Conservation (phyloP, 257 asterid genomes). For the Penstemon barbatus region DNA sequence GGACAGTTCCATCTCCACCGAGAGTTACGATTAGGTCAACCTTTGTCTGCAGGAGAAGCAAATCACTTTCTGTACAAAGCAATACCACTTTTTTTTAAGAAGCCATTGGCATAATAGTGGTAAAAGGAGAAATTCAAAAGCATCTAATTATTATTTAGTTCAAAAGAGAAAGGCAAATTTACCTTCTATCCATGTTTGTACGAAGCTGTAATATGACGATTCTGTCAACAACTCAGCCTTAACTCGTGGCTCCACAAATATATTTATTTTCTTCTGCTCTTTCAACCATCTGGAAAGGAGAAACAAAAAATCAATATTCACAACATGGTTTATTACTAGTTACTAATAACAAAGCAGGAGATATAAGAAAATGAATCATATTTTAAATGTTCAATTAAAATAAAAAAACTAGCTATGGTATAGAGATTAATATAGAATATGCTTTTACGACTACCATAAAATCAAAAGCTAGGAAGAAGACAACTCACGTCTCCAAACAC, state of each 20-base stretch:
- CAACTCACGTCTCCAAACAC: background rate
- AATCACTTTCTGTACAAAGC: slow-evolving; percentile 60
- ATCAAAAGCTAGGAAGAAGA: background rate
- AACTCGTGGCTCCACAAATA: slow-evolving; percentile 86
- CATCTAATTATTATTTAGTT: no score
- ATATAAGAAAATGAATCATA: no score
- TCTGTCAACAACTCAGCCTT: slow-evolving; percentile 70
- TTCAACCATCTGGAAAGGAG: slow-evolving; percentile 70
- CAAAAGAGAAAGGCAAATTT: slow-evolving; percentile 23
- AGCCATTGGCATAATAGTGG: background rate
- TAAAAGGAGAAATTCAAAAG: no score
- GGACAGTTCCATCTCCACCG: slow-evolving; percentile 99
- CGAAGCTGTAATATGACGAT: slow-evolving; percentile 65
- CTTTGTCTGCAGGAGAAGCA: slow-evolving; percentile 71
- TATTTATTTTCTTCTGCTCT: slow-evolving; percentile 64
- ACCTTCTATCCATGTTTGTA: slow-evolving; percentile 83
- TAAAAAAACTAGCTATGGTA: no score
- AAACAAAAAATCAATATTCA: background rate
- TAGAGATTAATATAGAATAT: no score
- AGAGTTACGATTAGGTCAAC: slow-evolving; percentile 91
- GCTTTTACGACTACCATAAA: no score
- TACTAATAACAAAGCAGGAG: no score
- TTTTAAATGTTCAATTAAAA: no score
- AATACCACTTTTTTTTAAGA: background rate
- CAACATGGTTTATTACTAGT: slow-evolving; percentile 7